phyloP scores from a whole-genome alignment of 768 basidiomycete genomes.

The Trametes maxima region DNA sequence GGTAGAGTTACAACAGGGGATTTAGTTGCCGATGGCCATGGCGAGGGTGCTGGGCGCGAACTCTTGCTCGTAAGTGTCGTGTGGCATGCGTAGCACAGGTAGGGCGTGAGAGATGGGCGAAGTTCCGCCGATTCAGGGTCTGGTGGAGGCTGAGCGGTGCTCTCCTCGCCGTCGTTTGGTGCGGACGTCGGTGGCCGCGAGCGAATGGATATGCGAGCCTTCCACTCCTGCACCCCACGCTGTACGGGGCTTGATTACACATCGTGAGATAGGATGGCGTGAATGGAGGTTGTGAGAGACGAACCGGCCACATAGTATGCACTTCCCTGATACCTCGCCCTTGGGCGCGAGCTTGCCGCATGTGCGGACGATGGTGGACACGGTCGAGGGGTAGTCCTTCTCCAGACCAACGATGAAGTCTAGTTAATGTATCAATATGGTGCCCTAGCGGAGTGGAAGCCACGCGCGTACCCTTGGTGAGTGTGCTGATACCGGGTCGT shows the following conservation, averaged over 20 bases:
- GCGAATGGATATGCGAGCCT: constrained; percentile 70
- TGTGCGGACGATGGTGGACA: constrained; percentile 80
- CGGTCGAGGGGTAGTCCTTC: constrained; percentile 83
- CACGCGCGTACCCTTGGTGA: constrained; percentile 63
- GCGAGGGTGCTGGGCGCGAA: constrained; percentile 42
- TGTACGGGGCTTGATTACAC: constrained; percentile 57
- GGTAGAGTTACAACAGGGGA: constrained; percentile 22
- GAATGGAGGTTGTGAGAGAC: constrained; percentile 8
- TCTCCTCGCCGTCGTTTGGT: constrained; percentile 19
- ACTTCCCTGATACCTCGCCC: constrained; percentile 47
- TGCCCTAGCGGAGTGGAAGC: neutral
- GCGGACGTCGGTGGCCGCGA: constrained; percentile 30
- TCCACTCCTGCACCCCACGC: constrained; percentile 70
- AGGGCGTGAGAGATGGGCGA: constrained; percentile 37
- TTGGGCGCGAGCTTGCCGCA: constrained; percentile 79
- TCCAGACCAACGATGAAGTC: constrained; percentile 83
- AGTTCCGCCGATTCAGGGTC: neutral
- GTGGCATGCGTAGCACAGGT: constrained; percentile 67
- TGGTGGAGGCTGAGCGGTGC: constrained; percentile 21
- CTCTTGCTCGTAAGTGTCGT: constrained; percentile 61
- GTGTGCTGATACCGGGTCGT: constrained; percentile 59
- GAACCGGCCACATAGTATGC: constrained; percentile 70
- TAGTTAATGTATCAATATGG: constrained; percentile 28
- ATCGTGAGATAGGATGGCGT: neutral
- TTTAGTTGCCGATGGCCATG: neutral